Evolutionary conservation across 345 rosid genomes (phyloP), one percentile per base, ranked within the genome.

Genomic region (Bruguiera parviflora): DNA sequence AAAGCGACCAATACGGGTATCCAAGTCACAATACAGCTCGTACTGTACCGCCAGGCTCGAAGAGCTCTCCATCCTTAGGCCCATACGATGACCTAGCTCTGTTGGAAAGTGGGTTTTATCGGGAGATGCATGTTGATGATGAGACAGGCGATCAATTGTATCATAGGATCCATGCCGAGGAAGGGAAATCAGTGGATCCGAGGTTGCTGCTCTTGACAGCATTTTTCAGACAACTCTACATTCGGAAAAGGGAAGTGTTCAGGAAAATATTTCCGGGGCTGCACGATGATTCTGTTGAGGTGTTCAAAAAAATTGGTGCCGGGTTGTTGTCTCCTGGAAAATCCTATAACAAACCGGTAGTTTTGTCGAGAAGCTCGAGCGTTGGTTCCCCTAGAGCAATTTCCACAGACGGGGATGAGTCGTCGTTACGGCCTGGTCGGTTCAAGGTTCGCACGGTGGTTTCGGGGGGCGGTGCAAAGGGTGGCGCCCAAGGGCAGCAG

Each of bases 391-490:
- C 9, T 7, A 9, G 37, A 33, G 9, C 37, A 8, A 8, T 33
- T 33, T 8, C 37, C 10, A 33, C 37, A 8, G 1, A 33, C 9
- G 78, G 74, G 6, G 79, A 27, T 22, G 68, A 53, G n/a, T 20
- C 39, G 24, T 67, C 75, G 0, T 13, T 81, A 66, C 73, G 70
- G 73, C 77, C 65, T 0, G 77, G 75, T 27, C 56, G 85, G 68
- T 85, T 85, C 66, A 85, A 77, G 78, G 74, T 85, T 9, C 71
- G 71, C 63, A 75, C 78, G 5, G 74, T 79, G 16, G 69, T 69
- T 53, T 66, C 68, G 5, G 69, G 31, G 3, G 67, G 69, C 7
- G 71, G 72, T 8, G 66, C 63, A 8, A 68, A 16, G 15, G 46
- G 63, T 18, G 65, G 64, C 15, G 69, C 70, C 8, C 22, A 63